Evolutionary conservation across 352 stramenopile species (phyloP).

Genomic region (Peronospora tabacina): DNA sequence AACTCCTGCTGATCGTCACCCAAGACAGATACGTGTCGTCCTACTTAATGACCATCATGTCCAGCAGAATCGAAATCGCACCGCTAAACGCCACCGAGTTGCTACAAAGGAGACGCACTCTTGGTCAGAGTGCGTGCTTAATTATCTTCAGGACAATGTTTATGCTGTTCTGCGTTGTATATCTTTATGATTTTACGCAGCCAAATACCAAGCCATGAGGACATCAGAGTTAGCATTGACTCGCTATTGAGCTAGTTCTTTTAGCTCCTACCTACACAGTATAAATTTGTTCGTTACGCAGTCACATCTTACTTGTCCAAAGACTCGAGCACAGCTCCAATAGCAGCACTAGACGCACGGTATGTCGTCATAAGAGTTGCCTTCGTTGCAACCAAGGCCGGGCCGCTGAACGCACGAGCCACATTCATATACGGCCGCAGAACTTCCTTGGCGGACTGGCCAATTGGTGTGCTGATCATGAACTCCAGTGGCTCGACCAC

Average conservation of each 20-base stretch:
- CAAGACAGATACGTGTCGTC: too few species aligned
- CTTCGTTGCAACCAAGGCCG: constrained; percentile 54
- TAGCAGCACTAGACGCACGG: constrained; percentile 51
- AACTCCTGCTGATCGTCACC: too few species aligned
- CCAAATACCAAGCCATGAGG: constrained; percentile 63
- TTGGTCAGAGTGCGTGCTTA: too few species aligned
- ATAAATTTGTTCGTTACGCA: not conserved
- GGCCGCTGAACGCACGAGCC: constrained; percentile 57
- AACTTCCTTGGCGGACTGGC: constrained; percentile 43
- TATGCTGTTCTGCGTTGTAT: constrained; percentile 57
- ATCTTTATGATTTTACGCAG: constrained; percentile 55
- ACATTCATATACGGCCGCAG: constrained; percentile 62
- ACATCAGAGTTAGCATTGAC: not conserved
- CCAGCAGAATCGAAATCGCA: constrained; percentile 55
- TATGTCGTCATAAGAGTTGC: constrained; percentile 69
- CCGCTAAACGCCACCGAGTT: constrained; percentile 25
- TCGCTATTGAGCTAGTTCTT: not conserved
- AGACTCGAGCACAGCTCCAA: constrained; percentile 58
- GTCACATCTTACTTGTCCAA: constrained; percentile 35
- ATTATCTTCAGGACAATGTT: too few species aligned
- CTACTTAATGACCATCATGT: constrained; percentile 23
- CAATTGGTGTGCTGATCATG: constrained; percentile 53
- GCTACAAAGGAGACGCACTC: constrained; percentile 8
- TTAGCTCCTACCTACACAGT: not conserved
- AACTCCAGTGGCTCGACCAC: constrained; percentile 70